Evolutionary conservation across 176 grass and related monocot species (phyloP).

Genomic region (Saccharum officinarum): DNA sequence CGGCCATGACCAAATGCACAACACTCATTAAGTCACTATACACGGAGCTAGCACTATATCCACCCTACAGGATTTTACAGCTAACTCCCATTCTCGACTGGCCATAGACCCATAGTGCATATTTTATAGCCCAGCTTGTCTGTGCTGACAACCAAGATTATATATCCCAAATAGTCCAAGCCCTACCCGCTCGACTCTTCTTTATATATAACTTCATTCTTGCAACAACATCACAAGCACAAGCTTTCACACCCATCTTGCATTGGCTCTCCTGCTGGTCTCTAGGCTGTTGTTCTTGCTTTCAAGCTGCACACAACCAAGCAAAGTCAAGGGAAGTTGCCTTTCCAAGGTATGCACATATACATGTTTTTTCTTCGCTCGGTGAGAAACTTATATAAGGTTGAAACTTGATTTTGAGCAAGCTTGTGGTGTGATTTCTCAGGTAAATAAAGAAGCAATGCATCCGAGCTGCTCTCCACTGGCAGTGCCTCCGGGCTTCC

Average conservation of each 20-base stretch:
- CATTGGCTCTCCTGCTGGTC: conserved; percentile 53
- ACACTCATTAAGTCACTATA: conserved; percentile 9
- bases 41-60: conserved; percentile 9
- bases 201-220: conserved; percentile 41
- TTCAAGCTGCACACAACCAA: conserved; percentile 34
- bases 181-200: conserved; percentile 13
- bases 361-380: not conserved
- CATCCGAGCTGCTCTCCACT: conserved; percentile 50
- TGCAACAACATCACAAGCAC: conserved; percentile 34
- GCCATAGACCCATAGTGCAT: not conserved
- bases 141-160: conserved; percentile 19
- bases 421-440: conserved; percentile 1
- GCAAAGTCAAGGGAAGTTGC: conserved; percentile 15
- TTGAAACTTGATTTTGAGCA: not conserved
- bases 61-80: conserved; percentile 39
- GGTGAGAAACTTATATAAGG: conserved; percentile 14
- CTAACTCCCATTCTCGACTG: conserved; percentile 30
- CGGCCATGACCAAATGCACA: conserved; percentile 44
- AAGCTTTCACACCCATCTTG: conserved; percentile 35
- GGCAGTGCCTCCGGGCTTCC: conserved; percentile 70
- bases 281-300: conserved; percentile 37
- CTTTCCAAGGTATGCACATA: conserved; percentile 26
- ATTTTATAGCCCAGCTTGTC: conserved; percentile 27
- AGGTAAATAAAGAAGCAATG: conserved; percentile 55
- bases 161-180: conserved; percentile 26